Percentiles rank a stretch among this genome's conserved stretches.
Evolutionary conservation across 2,329 filamentous ascomycete genomes (phyloP).

Genomic region (Colletotrichum sp.): DNA sequence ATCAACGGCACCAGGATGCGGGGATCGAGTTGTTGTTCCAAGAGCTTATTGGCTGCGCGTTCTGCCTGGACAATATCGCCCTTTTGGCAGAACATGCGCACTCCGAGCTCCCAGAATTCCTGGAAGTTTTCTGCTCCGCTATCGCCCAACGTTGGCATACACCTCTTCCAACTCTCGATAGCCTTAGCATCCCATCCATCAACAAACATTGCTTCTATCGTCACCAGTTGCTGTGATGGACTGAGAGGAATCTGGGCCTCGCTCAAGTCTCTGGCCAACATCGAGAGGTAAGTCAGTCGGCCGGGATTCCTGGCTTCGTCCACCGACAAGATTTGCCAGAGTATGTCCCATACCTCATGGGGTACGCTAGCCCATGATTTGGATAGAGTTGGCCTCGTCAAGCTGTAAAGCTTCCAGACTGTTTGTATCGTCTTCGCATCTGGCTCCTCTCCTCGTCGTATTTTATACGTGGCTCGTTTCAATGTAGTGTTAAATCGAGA

Average conservation of each 20-base stretch:
- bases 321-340: conserved; percentile 69
- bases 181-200: conserved; percentile 66
- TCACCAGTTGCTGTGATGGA: conserved; percentile 65
- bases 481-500: conserved; percentile 39
- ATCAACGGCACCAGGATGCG: conserved; percentile 74
- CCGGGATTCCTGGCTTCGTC: conserved; percentile 55
- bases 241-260: conserved; percentile 60
- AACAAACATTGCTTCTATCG: conserved; percentile 72
- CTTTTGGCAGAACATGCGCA: conserved; percentile 65
- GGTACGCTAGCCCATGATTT: conserved; percentile 61
- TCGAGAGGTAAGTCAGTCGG: conserved; percentile 65
- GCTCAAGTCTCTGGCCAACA: conserved; percentile 70
- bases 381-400: conserved; percentile 48
- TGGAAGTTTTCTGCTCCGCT: conserved; percentile 49
- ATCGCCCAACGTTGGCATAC: conserved; percentile 56
- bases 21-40: conserved; percentile 54
- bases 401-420: conserved; percentile 57
- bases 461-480: conserved; percentile 30
- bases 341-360: conserved; percentile 62
- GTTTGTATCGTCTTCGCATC: conserved; percentile 39
- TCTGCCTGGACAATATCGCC: conserved; percentile 66
- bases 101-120: conserved; percentile 69
- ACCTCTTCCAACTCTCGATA: conserved; percentile 67
- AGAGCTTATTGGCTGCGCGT: conserved; percentile 58
- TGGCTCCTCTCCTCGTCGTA: conserved; percentile 27